Conservation (phyloP, 306 rosid species). For the Arachis hypogaea region DNA sequence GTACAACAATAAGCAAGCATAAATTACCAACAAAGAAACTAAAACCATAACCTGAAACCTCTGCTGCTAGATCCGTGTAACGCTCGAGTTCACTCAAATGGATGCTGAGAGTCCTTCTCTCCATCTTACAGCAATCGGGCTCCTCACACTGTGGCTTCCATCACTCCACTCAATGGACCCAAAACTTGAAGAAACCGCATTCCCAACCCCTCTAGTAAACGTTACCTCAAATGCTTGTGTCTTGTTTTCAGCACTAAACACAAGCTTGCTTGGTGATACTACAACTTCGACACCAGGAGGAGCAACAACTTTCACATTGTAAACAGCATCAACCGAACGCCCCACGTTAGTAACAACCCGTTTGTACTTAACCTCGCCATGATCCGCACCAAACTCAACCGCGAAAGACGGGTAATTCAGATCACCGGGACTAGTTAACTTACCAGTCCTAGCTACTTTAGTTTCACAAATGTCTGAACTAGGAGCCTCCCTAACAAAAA, state of each 20-base stretch:
- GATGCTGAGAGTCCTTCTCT: conserved; percentile 54
- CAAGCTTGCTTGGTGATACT: conserved; percentile 64
- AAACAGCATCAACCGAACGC: conserved; percentile 62
- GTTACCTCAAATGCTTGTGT: conserved; percentile 64
- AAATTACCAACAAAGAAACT: conserved; percentile 34
- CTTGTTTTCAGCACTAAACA: conserved; percentile 53
- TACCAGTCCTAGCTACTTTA: conserved; percentile 38
- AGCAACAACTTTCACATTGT: conserved; percentile 59
- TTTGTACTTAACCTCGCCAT: conserved; percentile 53
- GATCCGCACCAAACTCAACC: conserved; percentile 45
- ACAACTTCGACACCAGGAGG: conserved; percentile 65
- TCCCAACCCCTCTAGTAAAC: conserved; percentile 41
- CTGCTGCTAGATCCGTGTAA: conserved; percentile 27
- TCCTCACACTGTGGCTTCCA: conserved; percentile 70
- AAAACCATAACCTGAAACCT: conserved; percentile 37
- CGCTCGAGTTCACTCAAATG: conserved; percentile 45
- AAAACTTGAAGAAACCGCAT: conserved; percentile 41
- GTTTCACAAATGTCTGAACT: conserved; percentile 49
- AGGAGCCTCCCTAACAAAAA: conserved; percentile 59
- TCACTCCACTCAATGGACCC: conserved; percentile 87
- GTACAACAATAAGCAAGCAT: conserved; percentile 28
- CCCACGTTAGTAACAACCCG: conserved; percentile 81
- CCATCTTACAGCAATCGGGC: conserved; percentile 73
- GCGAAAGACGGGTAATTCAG: conserved; percentile 90
- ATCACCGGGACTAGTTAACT: conserved; percentile 62